phyloP scores from a whole-genome alignment of 2,329 filamentous ascomycete species.

The Tolypocladium ovalisporum region DNA sequence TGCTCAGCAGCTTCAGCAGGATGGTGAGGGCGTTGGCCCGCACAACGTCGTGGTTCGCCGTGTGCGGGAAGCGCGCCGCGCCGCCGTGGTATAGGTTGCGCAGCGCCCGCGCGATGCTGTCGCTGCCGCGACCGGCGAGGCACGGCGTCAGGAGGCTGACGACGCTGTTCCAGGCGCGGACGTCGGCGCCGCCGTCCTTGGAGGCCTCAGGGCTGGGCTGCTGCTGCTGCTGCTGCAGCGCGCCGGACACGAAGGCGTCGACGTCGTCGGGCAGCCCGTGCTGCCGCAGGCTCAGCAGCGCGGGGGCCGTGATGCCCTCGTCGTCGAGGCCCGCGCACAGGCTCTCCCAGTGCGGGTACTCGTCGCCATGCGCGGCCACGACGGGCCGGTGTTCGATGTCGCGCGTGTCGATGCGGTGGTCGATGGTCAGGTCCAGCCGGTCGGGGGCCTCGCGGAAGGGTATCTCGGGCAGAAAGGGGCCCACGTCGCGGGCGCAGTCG shows the following conservation, averaged over 20 bases:
- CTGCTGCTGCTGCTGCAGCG: not conserved
- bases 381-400: slow-evolving; percentile 1
- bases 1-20: slow-evolving; percentile 3
- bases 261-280: slow-evolving; percentile 1
- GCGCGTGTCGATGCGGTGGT: slow-evolving; percentile 1
- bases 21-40: slow-evolving; percentile 5
- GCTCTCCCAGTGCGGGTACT: slow-evolving; percentile 1
- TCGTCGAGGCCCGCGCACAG: not conserved
- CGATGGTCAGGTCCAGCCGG: slow-evolving; percentile 4
- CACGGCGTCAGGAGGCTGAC: slow-evolving; percentile 1
- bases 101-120: slow-evolving; percentile 3
- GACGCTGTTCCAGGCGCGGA: slow-evolving; percentile 1
- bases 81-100: slow-evolving; percentile 4
- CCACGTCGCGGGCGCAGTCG: slow-evolving; percentile 3
- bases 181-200: not conserved
- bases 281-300: not conserved
- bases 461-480: slow-evolving; percentile 3
- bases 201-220: not conserved
- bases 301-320: slow-evolving; percentile 2
- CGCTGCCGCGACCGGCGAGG: not conserved
- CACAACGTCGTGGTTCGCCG: slow-evolving; percentile 5
- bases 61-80: slow-evolving; percentile 2
- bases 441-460: slow-evolving; percentile 4
- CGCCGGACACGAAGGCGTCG: slow-evolving; percentile 1
- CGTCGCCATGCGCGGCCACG: not conserved